These are phyloP conservation scores for Plasmodium billcollinsi DNA, from an alignment of 169 alveolate genomes.

Conservation along the genomic window DNA sequence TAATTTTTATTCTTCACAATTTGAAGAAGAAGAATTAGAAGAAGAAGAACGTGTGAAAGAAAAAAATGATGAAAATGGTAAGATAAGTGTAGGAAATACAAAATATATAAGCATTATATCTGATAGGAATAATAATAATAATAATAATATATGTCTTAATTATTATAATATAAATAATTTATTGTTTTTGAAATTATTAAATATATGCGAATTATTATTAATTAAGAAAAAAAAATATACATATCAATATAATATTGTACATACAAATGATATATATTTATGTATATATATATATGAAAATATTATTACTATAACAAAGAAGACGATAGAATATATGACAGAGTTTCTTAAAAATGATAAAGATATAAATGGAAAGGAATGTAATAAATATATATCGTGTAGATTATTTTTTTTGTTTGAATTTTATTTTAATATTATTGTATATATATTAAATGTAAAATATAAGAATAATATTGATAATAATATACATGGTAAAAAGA, in stretches of 20 bases:
- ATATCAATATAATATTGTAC: not conserved
- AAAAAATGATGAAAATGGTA: not conserved
- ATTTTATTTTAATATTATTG: conserved; percentile 32
- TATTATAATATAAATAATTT: conserved; percentile 14
- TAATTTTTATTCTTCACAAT: not conserved
- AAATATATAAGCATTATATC: not conserved
- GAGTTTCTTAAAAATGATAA: not conserved
- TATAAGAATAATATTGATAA: not conserved
- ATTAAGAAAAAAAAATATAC: not conserved
- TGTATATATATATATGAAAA: conserved; percentile 21
- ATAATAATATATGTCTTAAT: not conserved
- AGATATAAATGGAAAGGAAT: not conserved
- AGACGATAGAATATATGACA: not conserved
- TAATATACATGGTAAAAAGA: not conserved
- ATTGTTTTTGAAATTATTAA: conserved; percentile 39
- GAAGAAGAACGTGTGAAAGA: not conserved
- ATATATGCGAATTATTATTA: conserved; percentile 12
- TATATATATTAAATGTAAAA: conserved; percentile 27
- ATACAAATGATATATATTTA: conserved; percentile 13
- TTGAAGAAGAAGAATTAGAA: not conserved
- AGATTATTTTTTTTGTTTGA: conserved; percentile 43
- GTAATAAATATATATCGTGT: not conserved
- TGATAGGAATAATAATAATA: not conserved
- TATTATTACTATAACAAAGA: conserved; percentile 14
- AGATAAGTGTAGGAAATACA: not conserved